A percentile compares a stretch with the other conserved stretches of the same genome.
phyloP scores from a whole-genome alignment of 768 basidiomycete species.

The Tephrocybe sp. region DNA sequence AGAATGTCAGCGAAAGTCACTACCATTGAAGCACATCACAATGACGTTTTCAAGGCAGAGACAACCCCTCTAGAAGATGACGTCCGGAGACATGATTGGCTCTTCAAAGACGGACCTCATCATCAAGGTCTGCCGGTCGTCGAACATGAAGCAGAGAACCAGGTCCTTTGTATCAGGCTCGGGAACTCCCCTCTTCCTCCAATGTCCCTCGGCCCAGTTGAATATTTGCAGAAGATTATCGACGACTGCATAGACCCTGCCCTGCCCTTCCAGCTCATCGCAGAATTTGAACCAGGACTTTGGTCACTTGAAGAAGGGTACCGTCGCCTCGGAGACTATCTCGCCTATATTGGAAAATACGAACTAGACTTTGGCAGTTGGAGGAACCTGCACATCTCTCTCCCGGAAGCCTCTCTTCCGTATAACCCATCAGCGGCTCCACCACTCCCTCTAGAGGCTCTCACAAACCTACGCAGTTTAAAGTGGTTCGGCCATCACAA shows the following conservation, averaged over 20 bases:
- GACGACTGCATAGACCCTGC: conserved; percentile 2
- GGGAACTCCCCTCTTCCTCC: neutral
- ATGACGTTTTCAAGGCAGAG: neutral
- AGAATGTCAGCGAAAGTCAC: neutral
- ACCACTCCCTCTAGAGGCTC: conserved; percentile 3
- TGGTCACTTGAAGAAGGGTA: neutral
- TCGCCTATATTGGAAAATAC: neutral
- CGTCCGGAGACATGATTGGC: neutral
- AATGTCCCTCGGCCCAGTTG: neutral
- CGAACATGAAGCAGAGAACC: neutral
- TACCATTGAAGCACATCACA: neutral
- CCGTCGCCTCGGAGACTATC: conserved; percentile 7
- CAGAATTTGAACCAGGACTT: conserved; percentile 1
- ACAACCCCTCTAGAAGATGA: neutral
- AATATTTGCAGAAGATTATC: neutral
- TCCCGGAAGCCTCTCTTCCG: neutral
- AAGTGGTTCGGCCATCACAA: conserved; percentile 1
- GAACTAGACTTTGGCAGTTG: conserved; percentile 3
- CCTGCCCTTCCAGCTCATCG: neutral
- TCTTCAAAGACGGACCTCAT: conserved; percentile 3
- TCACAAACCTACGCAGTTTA: conserved; percentile 1
- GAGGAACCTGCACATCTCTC: conserved; percentile 1
- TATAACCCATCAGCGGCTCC: neutral
- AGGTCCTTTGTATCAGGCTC: conserved; percentile 2
- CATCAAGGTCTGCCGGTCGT: neutral